phyloP scores from a whole-genome alignment of 1,284 basidiomycete genomes.

The Ustilago vetiveriae region DNA sequence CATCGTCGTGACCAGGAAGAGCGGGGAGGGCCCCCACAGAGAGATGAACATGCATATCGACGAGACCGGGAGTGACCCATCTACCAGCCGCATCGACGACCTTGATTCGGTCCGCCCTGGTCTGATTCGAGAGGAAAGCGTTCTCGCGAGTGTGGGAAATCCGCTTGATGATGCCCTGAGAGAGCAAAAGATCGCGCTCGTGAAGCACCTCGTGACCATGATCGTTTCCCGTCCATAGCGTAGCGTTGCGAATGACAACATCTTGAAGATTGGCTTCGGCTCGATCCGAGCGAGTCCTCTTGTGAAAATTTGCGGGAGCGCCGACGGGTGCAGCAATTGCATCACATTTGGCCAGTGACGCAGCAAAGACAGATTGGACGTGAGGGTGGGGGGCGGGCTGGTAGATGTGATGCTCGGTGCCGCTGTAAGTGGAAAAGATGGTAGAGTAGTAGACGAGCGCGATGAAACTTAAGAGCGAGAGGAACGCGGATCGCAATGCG shows the following conservation, averaged over 20 bases:
- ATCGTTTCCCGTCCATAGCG: constrained; percentile 79
- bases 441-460: constrained; percentile 29
- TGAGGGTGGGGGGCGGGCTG: constrained; percentile 37
- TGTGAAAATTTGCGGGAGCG: constrained; percentile 71
- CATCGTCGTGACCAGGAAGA: constrained; percentile 71
- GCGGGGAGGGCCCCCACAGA: constrained; percentile 68
- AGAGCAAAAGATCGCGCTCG: constrained; percentile 69
- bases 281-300: constrained; percentile 76
- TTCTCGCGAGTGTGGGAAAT: constrained; percentile 46
- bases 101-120: not conserved
- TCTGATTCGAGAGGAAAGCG: not conserved
- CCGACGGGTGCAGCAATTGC: constrained; percentile 52
- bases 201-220: constrained; percentile 75
- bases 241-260: constrained; percentile 79
- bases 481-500: constrained; percentile 16
- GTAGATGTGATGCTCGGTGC: constrained; percentile 29
- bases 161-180: constrained; percentile 69
- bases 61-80: constrained; percentile 70
- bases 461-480: constrained; percentile 25
- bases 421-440: constrained; percentile 16
- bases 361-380: constrained; percentile 24
- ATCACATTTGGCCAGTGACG: constrained; percentile 41
- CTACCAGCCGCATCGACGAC: constrained; percentile 48
- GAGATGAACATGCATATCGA: constrained; percentile 83
- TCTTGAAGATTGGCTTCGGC: constrained; percentile 74